Conservation (phyloP, 23 red algal genomes). For the Agarophyton chilense region DNA sequence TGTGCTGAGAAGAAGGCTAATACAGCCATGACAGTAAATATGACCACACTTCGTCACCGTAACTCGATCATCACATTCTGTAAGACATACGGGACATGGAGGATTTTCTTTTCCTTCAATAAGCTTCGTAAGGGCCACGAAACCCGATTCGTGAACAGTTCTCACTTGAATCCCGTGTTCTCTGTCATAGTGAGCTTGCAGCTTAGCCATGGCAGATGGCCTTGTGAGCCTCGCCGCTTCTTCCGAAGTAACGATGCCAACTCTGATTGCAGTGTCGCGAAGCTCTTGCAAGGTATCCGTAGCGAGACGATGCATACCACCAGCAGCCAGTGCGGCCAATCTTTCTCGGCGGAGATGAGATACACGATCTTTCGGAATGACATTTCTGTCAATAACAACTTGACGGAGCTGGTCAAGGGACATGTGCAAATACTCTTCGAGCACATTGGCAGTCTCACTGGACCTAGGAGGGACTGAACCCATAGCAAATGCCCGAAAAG, state of each 20-base stretch:
- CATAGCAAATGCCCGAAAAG: slow-evolving; percentile 27
- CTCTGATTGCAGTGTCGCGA: slow-evolving; percentile 28
- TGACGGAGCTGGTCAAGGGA: slow-evolving; percentile 2
- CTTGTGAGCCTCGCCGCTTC: slow-evolving; percentile 7
- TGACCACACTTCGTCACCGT: slow-evolving; percentile 65
- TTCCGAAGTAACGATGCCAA: not conserved
- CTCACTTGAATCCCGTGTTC: not conserved
- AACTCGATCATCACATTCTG: slow-evolving; percentile 37
- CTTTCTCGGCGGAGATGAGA: slow-evolving; percentile 23
- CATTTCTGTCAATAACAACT: slow-evolving; percentile 5
- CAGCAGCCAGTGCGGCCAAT: slow-evolving; percentile 41
- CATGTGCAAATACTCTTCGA: slow-evolving; percentile 38
- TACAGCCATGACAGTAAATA: slow-evolving; percentile 54
- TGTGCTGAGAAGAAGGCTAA: slow-evolving; percentile 45
- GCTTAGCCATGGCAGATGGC: slow-evolving; percentile 18
- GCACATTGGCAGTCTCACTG: not conserved
- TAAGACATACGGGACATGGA: slow-evolving; percentile 52
- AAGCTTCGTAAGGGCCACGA: slow-evolving; percentile 50
- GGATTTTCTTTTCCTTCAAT: slow-evolving; percentile 59
- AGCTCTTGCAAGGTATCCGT: slow-evolving; percentile 48
- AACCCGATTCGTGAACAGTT: slow-evolving; percentile 60
- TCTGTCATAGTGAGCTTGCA: slow-evolving; percentile 25
- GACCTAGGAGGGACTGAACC: not conserved
- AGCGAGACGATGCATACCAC: slow-evolving; percentile 45
- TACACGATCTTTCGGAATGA: slow-evolving; percentile 3